phyloP scores from a whole-genome alignment of 371 early-diverging fungal species.

The Mortierella sp. region DNA sequence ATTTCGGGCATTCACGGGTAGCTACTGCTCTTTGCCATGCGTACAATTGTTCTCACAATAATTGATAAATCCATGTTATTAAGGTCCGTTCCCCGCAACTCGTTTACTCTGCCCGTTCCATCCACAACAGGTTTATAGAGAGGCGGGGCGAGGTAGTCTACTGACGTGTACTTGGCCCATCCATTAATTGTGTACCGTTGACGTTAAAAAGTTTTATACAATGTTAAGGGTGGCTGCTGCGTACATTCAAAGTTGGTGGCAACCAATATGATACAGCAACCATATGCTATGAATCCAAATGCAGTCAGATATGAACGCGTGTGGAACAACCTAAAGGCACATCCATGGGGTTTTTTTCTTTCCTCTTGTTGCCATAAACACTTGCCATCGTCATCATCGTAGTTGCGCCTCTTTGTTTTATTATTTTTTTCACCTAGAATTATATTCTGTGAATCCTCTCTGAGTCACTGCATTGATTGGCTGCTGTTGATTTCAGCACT shows the following conservation, averaged over 20 bases:
- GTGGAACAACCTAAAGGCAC: background rate
- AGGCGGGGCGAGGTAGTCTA: no score
- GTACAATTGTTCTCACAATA: background rate
- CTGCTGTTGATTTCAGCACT: background rate
- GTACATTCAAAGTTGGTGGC: background rate
- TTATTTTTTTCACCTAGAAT: no score
- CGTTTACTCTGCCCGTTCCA: background rate
- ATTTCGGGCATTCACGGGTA: slow-evolving; percentile 32
- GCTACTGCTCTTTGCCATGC: background rate
- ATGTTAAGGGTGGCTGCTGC: no score
- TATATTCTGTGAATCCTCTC: slow-evolving; percentile 5
- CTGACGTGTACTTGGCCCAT: no score
- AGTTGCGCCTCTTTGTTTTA: background rate
- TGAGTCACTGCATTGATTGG: slow-evolving; percentile 16
- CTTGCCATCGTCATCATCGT: background rate
- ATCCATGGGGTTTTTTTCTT: background rate
- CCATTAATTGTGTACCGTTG: no score
- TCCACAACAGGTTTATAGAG: background rate
- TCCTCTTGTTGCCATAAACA: background rate
- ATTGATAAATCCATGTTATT: background rate
- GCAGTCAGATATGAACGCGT: background rate
- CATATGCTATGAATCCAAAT: background rate
- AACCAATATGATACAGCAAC: background rate
- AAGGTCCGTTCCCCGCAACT: slow-evolving; percentile 27
- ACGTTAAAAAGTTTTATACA: no score